phyloP scores from a whole-genome alignment of 495 filamentous ascomycete genomes.

The Neurospora africana region DNA sequence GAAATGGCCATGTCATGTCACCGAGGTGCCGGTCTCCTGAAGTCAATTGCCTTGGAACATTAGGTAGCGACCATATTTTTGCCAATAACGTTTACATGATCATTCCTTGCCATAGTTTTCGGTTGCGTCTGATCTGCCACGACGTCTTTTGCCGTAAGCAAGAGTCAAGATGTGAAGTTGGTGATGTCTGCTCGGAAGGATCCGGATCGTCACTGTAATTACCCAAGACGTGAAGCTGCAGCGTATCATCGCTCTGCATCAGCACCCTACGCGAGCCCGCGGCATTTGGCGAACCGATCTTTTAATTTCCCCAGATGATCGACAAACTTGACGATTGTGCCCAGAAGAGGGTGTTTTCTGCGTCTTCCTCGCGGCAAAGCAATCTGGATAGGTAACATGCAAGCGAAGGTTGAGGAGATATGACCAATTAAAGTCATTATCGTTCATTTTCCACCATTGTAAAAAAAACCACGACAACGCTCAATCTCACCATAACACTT shows the following conservation, averaged over 20 bases:
- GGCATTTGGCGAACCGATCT: neutral
- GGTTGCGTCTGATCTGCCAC: neutral
- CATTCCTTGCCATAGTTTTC: neutral
- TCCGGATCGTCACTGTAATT: neutral
- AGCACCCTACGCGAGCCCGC: neutral
- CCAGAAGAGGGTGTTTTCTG: neutral
- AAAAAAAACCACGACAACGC: neutral
- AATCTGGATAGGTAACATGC: neutral
- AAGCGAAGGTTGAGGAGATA: neutral
- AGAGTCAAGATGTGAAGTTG: neutral
- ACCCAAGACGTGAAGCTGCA: neutral
- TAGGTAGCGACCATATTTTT: neutral
- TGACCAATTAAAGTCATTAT: neutral
- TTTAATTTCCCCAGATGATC: neutral
- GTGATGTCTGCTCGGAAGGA: neutral
- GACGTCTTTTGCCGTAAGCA: neutral
- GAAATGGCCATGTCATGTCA: neutral
- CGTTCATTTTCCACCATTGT: neutral
- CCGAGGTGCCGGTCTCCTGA: neutral
- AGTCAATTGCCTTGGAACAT: neutral
- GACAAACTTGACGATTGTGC: neutral
- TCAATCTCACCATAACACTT: neutral
- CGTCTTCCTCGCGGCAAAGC: neutral
- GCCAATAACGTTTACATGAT: neutral
- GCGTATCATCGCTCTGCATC: neutral